Evolutionary conservation across 192 early-diverging fungal species (phyloP).

Genomic region (Diversispora epigaea): DNA sequence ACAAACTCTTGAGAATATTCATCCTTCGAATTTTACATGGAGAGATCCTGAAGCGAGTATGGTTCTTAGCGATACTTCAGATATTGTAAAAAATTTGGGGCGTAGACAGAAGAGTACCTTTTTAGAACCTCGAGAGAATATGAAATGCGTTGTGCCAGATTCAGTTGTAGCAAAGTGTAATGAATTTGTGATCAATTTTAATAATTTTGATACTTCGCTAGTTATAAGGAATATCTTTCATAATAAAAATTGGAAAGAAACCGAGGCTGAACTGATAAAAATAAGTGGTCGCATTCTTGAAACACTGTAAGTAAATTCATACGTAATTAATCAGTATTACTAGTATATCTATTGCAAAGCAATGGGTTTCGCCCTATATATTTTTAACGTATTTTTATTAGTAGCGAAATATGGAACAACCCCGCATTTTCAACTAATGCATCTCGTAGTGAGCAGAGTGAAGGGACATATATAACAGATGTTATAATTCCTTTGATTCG

Average conservation of each 20-base stretch:
- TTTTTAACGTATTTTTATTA: background rate
- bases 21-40: background rate
- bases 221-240: conserved; percentile 2
- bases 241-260: conserved; percentile 24
- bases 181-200: conserved; percentile 5
- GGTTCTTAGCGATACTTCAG: too few relatives aligned
- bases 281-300: conserved; percentile 6
- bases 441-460: background rate
- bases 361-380: too few relatives aligned
- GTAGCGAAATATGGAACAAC: background rate
- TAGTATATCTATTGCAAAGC: too few relatives aligned
- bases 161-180: conserved; percentile 3
- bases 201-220: background rate
- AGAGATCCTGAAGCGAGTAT: background rate
- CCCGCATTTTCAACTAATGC: background rate
- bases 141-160: background rate
- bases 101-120: background rate
- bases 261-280: background rate
- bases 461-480: background rate
- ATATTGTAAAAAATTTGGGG: background rate
- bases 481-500: background rate
- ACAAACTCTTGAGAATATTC: conserved; percentile 11
- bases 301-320: background rate
- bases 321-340: background rate
- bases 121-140: conserved; percentile 20